phyloP scores from a whole-genome alignment of 2,329 filamentous ascomycete species.

The Diaporthe citriasiana region DNA sequence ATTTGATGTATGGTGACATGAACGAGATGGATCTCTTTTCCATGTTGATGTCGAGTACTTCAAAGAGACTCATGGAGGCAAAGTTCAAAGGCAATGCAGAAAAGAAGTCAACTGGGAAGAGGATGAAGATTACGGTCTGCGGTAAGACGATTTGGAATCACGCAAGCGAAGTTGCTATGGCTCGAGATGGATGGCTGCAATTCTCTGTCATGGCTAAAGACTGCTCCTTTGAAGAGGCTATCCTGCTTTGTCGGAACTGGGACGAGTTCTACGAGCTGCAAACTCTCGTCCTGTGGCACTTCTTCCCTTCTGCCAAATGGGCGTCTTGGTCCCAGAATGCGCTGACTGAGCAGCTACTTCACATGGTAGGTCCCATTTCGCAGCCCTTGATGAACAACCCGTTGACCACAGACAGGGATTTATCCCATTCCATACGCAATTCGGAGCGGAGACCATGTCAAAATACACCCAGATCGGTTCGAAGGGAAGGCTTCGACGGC shows the following conservation, averaged over 20 bases:
- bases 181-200: constrained; percentile 63
- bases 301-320: constrained; percentile 63
- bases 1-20: constrained; percentile 46
- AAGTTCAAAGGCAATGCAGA: constrained; percentile 48
- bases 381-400: not conserved
- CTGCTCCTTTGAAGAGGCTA: constrained; percentile 58
- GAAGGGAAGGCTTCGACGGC: constrained; percentile 45
- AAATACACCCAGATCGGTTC: constrained; percentile 46
- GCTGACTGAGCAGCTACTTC: constrained; percentile 55
- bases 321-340: constrained; percentile 56
- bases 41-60: constrained; percentile 48
- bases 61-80: constrained; percentile 4
- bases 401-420: constrained; percentile 10
- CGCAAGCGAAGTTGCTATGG: constrained; percentile 61
- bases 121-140: constrained; percentile 61
- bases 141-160: constrained; percentile 66
- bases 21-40: constrained; percentile 46
- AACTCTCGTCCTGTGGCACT: constrained; percentile 59
- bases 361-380: constrained; percentile 51
- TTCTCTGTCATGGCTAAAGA: constrained; percentile 65
- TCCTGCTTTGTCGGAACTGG: constrained; percentile 64
- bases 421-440: constrained; percentile 25
- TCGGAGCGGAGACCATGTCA: constrained; percentile 44
- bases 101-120: constrained; percentile 51
- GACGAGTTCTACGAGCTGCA: constrained; percentile 64